These are phyloP conservation scores for Trichomonascaceae sp. DNA, from an alignment of 1,139 yeast genomes.

Conservation along the genomic window DNA sequence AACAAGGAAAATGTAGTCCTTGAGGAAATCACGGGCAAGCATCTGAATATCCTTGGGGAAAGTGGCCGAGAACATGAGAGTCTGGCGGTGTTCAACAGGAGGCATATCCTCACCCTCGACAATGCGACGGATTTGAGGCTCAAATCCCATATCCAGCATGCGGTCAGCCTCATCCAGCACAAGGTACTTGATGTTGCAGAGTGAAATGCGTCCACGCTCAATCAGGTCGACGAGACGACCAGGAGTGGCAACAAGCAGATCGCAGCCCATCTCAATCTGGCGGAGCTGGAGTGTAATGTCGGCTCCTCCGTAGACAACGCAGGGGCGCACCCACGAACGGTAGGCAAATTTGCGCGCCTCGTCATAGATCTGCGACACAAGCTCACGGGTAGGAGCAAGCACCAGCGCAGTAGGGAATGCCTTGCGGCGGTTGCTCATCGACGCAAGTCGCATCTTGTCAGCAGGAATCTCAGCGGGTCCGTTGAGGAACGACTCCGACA, in stretches of 20 bases:
- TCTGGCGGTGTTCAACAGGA: conserved; percentile 78
- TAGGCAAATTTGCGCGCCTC: conserved; percentile 93
- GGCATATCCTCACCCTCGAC: conserved; percentile 99
- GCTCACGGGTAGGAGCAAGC: conserved; percentile 97
- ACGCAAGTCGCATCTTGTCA: conserved; percentile 28
- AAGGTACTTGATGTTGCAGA: conserved; percentile 80
- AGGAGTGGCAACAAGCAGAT: conserved; percentile 92
- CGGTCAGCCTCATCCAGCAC: conserved; percentile 99
- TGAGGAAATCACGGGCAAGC: conserved; percentile 93
- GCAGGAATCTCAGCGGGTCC: conserved; percentile 65
- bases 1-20: conserved; percentile 87
- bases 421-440: conserved; percentile 35
- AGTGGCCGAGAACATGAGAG: conserved; percentile 96
- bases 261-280: conserved; percentile 89
- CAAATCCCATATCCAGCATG: conserved; percentile 99
- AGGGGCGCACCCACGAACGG: conserved; percentile 97
- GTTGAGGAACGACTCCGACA: conserved; percentile 75
- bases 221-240: conserved; percentile 95
- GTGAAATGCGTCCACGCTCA: conserved; percentile 87
- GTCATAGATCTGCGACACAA: conserved; percentile 90
- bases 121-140: conserved; percentile 96
- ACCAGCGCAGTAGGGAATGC: conserved; percentile 92
- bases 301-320: conserved; percentile 98
- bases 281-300: conserved; percentile 80
- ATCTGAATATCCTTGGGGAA: conserved; percentile 96